Evolutionary conservation across 2,329 filamentous ascomycete species (phyloP), one percentile per base, ranked within the genome.

Genomic region (Colletotrichum graminicola): DNA sequence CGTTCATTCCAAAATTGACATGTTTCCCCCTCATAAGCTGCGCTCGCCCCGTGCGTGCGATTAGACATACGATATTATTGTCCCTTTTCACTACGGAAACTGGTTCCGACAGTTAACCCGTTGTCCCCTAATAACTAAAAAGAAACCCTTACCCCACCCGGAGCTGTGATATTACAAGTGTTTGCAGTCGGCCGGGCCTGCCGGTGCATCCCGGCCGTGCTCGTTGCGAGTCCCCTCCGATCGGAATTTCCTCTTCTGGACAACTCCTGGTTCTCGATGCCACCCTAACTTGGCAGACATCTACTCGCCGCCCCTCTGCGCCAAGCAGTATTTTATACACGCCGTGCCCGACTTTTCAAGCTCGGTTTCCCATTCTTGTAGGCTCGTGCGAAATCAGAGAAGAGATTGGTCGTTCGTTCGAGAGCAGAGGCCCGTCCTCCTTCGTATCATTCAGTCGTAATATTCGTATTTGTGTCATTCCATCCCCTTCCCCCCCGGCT

Each of bases 361-460:
- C 11, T 12, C 32, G n/a, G 12, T 21, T 23, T 36, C 54, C 34
- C 32, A 21, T 26, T 12, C 29, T 51, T 11, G 59, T n/a, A 16
- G 14, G n/a, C 45, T 18, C 14, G 11, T 41, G 29, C 45, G 29
- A 18, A n/a, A 36, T 34, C 43, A n/a, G 32, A 29, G 11, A 51
- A 14, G 29, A 47, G 12, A 21, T 16, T 23, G 11, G 23, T 36
- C 7, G 10, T 39, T 49, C 59, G 12, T 26, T 26, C 36, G 23
- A 2, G 6, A n/a, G 45, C 5, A n/a, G 34, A 5, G 1, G 16
- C 21, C 36, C 32, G 3, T 12, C 29, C 16, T 18, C 5, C 16
- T n/a, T 1, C 29, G 32, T 62, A 6, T 49, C 62, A 49, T 65
- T 52, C 14, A 56, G 6, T 65, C 62, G 18, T 65, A n/a, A 47